Evolutionary conservation across 768 basidiomycete species (phyloP).

Genomic region (Lactarius hengduanensis): DNA sequence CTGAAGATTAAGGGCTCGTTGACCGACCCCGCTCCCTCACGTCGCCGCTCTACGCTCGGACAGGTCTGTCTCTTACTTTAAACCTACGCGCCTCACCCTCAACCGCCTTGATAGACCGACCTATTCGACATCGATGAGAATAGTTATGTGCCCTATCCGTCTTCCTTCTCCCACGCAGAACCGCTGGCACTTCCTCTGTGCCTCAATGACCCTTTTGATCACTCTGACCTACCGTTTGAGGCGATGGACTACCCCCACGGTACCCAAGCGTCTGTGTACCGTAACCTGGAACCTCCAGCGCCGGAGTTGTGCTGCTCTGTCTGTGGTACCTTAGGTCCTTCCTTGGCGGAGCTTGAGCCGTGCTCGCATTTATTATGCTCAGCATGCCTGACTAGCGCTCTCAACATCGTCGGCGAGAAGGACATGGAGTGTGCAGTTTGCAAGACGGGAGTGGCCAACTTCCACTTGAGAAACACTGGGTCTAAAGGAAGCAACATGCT

Average conservation of each 20-base stretch:
- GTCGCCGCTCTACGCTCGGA: conserved; percentile 42
- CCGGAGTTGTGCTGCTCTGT: conserved; percentile 54
- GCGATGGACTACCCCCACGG: conserved; percentile 36
- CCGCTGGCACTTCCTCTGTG: conserved; percentile 37
- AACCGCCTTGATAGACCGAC: conserved; percentile 39
- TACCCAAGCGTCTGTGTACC: conserved; percentile 25
- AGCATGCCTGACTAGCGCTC: conserved; percentile 76
- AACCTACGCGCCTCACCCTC: conserved; percentile 27
- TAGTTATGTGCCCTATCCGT: conserved; percentile 52
- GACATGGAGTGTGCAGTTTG: conserved; percentile 85
- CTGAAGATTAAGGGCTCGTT: conserved; percentile 67
- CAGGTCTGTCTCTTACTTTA: conserved; percentile 37
- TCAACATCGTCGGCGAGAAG: conserved; percentile 89
- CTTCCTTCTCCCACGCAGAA: conserved; percentile 37
- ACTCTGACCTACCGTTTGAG: conserved; percentile 29
- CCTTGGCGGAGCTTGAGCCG: conserved; percentile 66
- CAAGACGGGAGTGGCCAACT: conserved; percentile 65
- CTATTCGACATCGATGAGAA: conserved; percentile 78
- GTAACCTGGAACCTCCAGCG: conserved; percentile 29
- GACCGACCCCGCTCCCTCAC: conserved; percentile 64
- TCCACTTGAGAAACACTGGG: conserved; percentile 36
- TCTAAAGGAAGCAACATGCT: conserved; percentile 32
- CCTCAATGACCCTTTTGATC: conserved; percentile 47
- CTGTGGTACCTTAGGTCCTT: conserved; percentile 49
- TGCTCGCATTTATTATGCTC: conserved; percentile 79